Evolutionary conservation across 106 monocot genomes (phyloP), one percentile per base, ranked within the genome.

Genomic region (Agapanthus africanus): DNA sequence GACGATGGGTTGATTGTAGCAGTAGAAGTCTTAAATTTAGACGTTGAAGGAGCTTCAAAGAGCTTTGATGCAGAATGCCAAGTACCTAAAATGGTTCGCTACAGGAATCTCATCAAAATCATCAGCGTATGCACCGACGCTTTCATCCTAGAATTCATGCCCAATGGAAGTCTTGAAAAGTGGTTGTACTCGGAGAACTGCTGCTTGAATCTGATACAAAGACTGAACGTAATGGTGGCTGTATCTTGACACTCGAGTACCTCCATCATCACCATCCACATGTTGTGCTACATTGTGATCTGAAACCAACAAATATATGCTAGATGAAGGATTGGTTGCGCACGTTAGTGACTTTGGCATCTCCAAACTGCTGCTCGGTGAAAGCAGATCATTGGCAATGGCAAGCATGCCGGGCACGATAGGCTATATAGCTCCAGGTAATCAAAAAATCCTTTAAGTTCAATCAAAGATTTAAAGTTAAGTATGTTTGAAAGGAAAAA

Each of bases 11-110:
- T 19, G 13, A 28, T 61, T 11, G 16, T 3, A 28, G 61, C 61
- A 33, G 61, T 61, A 31, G 19, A 61, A 33, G 34, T 35, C 2
- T 33, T 61, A 11, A 47, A 61, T 61, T 61, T 61, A 34, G 31
- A 61, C 11, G 32, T 61, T 61, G 61, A 61, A 61, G 61, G 61
- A 33, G 28, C 61, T 32, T 61, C 61, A 8, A 34, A 25, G 28
- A 61, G 61, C 32, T 61, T 61, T 34, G 61, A 61, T 61, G 61
- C 19, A 61, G 61, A 61, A 61, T 61, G 61, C 19, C 28, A 14
- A 32, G 25, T 19, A 22, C 31, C 31, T 7, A 33, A 28, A 23
- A 4, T 14, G 61, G 15, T 61, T 61, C 26, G 61, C 14, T 28
- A 61, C 19, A 28, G 61, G 19, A 61, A 61, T 34, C 26, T 61